These are phyloP conservation scores for Ophiognomonia clavigignenti-juglandacearum DNA, from an alignment of 2,329 filamentous ascomycete genomes.

Conservation along the genomic window DNA sequence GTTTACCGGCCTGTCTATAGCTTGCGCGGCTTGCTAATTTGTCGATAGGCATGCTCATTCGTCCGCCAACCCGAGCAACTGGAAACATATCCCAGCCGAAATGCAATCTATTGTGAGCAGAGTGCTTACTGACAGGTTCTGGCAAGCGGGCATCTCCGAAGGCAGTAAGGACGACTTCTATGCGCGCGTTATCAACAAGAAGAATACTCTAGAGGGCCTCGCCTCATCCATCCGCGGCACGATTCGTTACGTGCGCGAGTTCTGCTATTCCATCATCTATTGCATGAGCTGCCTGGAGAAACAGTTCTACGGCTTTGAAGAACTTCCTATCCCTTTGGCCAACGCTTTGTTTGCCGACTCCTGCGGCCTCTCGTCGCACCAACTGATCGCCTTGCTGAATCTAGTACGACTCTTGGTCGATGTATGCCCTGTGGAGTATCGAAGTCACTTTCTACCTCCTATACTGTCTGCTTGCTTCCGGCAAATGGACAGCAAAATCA, in stretches of 20 bases:
- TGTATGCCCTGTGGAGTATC: slow-evolving; percentile 76
- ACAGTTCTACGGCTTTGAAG: slow-evolving; percentile 85
- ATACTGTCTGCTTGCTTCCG: slow-evolving; percentile 77
- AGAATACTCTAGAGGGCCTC: slow-evolving; percentile 84
- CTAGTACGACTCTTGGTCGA: slow-evolving; percentile 85
- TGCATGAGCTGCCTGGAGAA: slow-evolving; percentile 84
- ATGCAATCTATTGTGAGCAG: slow-evolving; percentile 73
- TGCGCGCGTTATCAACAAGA: slow-evolving; percentile 82
- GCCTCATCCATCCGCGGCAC: slow-evolving; percentile 89
- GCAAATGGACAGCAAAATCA: slow-evolving; percentile 84
- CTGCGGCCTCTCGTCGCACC: slow-evolving; percentile 79
- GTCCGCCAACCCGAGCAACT: slow-evolving; percentile 82
- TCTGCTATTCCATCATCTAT: slow-evolving; percentile 89
- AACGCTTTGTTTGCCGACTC: slow-evolving; percentile 81
- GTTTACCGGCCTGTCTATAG: slow-evolving; percentile 10
- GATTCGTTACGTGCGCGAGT: slow-evolving; percentile 84
- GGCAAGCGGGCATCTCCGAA: slow-evolving; percentile 95
- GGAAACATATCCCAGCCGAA: slow-evolving; percentile 70
- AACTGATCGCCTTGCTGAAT: slow-evolving; percentile 89
- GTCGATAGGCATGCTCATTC: slow-evolving; percentile 74
- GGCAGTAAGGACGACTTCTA: slow-evolving; percentile 98
- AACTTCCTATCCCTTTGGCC: slow-evolving; percentile 77
- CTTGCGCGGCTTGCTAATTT: slow-evolving; percentile 8
- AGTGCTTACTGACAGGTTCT: slow-evolving; percentile 91
- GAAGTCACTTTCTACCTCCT: slow-evolving; percentile 77